phyloP scores from a whole-genome alignment of 2,329 filamentous ascomycete species.

The Cladosporium sp. region DNA sequence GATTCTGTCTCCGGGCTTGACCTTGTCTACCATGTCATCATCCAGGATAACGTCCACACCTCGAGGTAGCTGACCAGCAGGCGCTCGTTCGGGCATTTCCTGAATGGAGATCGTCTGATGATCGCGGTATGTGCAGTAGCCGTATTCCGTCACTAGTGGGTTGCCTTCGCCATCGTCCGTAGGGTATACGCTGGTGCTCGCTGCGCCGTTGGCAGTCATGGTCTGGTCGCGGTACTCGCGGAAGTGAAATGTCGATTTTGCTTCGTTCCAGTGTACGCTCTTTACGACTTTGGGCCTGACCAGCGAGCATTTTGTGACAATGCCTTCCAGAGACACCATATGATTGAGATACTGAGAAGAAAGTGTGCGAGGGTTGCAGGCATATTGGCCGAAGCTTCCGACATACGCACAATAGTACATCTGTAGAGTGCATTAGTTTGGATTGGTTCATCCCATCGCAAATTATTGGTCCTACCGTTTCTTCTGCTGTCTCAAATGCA shows the following conservation, averaged over 20 bases:
- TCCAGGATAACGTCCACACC: slow-evolving; percentile 96
- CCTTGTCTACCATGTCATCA: slow-evolving; percentile 89
- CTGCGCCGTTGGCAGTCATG: slow-evolving; percentile 83
- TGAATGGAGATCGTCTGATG: slow-evolving; percentile 98
- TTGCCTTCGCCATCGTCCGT: slow-evolving; percentile 92
- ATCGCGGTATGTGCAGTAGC: slow-evolving; percentile 90
- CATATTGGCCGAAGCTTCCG: slow-evolving; percentile 89
- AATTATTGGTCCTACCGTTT: slow-evolving; percentile 54
- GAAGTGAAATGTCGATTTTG: slow-evolving; percentile 78
- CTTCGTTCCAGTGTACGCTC: slow-evolving; percentile 94
- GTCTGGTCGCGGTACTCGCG: slow-evolving; percentile 94
- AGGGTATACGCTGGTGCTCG: slow-evolving; percentile 88
- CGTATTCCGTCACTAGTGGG: slow-evolving; percentile 90
- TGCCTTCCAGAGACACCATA: slow-evolving; percentile 96
- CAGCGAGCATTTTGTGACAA: slow-evolving; percentile 92
- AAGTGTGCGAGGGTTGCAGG: slow-evolving; percentile 90
- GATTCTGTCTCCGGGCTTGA: slow-evolving; percentile 93
- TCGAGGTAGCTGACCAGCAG: slow-evolving; percentile 88
- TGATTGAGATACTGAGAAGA: slow-evolving; percentile 86
- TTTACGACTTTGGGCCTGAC: slow-evolving; percentile 97
- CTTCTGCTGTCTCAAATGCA: slow-evolving; percentile 69
- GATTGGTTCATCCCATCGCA: background rate
- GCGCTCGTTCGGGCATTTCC: slow-evolving; percentile 96
- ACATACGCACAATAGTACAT: slow-evolving; percentile 95
- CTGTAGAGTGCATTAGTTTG: slow-evolving; percentile 13